phyloP scores from a whole-genome alignment of 2,329 filamentous ascomycete species.

The Fusarium coffeatum region DNA sequence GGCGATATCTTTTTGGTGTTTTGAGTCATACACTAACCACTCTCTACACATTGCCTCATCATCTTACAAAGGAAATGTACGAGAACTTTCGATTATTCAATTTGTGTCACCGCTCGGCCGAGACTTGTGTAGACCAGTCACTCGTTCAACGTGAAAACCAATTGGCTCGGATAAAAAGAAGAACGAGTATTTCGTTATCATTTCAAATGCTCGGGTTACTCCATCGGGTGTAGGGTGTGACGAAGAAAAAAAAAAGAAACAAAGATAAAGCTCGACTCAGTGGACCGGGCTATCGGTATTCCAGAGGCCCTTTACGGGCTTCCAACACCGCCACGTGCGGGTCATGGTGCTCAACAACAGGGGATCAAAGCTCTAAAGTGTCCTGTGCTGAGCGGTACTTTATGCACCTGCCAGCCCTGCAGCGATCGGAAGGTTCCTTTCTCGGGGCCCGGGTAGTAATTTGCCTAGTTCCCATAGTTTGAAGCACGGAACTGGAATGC shows the following conservation, averaged over 20 bases:
- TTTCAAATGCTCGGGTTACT: constrained; percentile 36
- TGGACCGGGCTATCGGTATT: constrained; percentile 28
- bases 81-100: not conserved
- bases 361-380: constrained; percentile 8
- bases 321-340: constrained; percentile 40
- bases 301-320: constrained; percentile 15
- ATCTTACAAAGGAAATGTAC: not conserved
- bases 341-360: not conserved
- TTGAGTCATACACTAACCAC: constrained; percentile 15
- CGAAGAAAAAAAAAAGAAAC: not conserved
- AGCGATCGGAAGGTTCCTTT: constrained; percentile 30
- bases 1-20: constrained; percentile 38
- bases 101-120: constrained; percentile 1
- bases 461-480: constrained; percentile 8
- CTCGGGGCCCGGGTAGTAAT: constrained; percentile 3
- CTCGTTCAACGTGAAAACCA: constrained; percentile 9
- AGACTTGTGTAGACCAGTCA: constrained; percentile 15
- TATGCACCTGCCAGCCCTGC: constrained; percentile 35
- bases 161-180: constrained; percentile 42
- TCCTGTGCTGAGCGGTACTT: constrained; percentile 36
- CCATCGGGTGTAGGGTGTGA: constrained; percentile 26
- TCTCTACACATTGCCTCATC: not conserved
- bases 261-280: not conserved
- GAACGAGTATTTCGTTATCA: constrained; percentile 23
- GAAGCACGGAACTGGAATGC: constrained; percentile 6